These are phyloP conservation scores for Adiantum capillusveneris DNA, from an alignment of 75 land plant genomes.

Conservation along the genomic window DNA sequence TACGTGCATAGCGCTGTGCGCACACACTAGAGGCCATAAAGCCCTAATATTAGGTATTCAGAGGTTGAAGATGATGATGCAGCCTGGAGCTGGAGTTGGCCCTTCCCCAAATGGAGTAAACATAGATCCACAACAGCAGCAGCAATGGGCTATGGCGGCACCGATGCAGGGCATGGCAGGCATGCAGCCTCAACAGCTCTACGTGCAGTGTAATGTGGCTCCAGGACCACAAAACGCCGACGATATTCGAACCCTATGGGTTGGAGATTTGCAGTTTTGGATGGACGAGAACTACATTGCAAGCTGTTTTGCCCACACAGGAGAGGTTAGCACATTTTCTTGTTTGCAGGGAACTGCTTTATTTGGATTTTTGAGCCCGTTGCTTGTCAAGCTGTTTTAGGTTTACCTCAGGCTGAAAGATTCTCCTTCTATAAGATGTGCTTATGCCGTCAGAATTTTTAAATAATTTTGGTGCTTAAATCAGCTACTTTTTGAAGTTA, in stretches of 20 bases:
- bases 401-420: too few relatives aligned
- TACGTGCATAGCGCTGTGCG: too few relatives aligned
- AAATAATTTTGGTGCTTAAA: too few relatives aligned
- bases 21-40: too few relatives aligned
- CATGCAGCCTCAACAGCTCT: slow-evolving; percentile 18
- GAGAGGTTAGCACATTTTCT: slow-evolving; percentile 21
- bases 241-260: slow-evolving; percentile 38
- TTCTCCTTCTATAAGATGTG: too few relatives aligned
- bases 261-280: slow-evolving; percentile 45
- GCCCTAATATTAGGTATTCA: too few relatives aligned
- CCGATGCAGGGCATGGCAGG: neutral
- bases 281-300: slow-evolving; percentile 43
- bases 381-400: too few relatives aligned
- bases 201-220: slow-evolving; percentile 11
- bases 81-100: neutral
- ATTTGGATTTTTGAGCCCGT: too few relatives aligned
- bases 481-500: too few relatives aligned
- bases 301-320: slow-evolving; percentile 34
- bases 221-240: neutral
- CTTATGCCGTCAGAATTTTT: too few relatives aligned
- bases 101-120: neutral
- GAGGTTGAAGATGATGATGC: neutral
- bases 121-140: slow-evolving; percentile 9
- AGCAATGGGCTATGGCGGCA: slow-evolving; percentile 11
- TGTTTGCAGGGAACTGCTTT: neutral